Evolutionary conservation across 2,329 filamentous ascomycete species (phyloP).

Genomic region (Teratosphaeria pseudoeucalypti): DNA sequence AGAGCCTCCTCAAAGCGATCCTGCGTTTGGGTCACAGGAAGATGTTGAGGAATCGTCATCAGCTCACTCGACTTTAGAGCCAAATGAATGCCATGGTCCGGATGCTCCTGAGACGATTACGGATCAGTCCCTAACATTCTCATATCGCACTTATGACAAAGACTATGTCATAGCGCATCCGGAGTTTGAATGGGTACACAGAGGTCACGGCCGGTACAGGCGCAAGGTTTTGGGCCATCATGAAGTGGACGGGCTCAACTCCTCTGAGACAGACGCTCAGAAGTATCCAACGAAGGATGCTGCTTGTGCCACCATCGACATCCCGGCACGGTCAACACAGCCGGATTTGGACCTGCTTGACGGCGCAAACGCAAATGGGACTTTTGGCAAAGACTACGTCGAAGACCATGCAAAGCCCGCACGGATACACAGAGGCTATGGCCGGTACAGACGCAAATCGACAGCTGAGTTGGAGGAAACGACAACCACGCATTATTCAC

Average conservation of each 20-base stretch:
- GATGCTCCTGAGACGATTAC: neutral
- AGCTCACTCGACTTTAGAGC: neutral
- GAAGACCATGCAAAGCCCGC: slow-evolving; percentile 19
- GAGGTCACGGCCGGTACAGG: slow-evolving; percentile 23
- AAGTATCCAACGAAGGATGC: slow-evolving; percentile 15
- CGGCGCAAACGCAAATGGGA: neutral
- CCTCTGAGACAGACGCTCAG: neutral
- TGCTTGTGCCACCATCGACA: slow-evolving; percentile 17
- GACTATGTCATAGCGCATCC: slow-evolving; percentile 20
- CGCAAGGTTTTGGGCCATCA: slow-evolving; percentile 6
- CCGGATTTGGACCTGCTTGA: neutral
- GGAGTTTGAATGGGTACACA: slow-evolving; percentile 23
- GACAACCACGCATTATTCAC: neutral
- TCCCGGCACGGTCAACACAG: slow-evolving; percentile 5
- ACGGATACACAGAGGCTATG: slow-evolving; percentile 24
- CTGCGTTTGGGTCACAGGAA: neutral
- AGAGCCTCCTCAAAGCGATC: neutral
- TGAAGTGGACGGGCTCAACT: neutral
- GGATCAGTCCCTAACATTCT: neutral
- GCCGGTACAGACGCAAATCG: slow-evolving; percentile 17
- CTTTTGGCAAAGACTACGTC: slow-evolving; percentile 17
- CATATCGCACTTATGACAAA: slow-evolving; percentile 20
- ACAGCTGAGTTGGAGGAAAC: neutral
- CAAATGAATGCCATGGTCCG: neutral
- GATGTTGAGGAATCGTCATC: neutral